Evolutionary conservation across 495 filamentous ascomycete genomes (phyloP).

Genomic region (Neurospora sublineolata): DNA sequence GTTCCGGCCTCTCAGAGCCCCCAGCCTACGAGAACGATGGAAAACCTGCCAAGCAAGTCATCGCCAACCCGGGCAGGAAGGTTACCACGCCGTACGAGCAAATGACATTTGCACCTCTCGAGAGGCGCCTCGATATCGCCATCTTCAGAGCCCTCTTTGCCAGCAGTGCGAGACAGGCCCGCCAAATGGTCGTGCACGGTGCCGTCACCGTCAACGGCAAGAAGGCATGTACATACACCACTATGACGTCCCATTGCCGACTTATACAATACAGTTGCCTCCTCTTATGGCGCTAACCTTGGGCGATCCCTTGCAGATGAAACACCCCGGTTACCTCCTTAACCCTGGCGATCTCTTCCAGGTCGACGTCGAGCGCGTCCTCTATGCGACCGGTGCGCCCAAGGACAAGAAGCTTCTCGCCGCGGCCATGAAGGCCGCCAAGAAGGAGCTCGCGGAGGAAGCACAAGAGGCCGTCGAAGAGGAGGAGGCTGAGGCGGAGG

Average conservation of each 20-base stretch:
- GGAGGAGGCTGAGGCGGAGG: conserved; percentile 10
- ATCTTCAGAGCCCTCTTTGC: conserved; percentile 89
- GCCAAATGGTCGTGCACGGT: conserved; percentile 89
- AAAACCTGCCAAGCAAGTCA: background rate
- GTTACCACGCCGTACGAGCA: conserved; percentile 67
- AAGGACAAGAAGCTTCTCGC: conserved; percentile 2
- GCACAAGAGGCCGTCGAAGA: conserved; percentile 13
- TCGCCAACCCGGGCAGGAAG: background rate
- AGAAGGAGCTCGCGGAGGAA: conserved; percentile 13
- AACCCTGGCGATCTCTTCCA: conserved; percentile 98
- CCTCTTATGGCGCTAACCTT: background rate
- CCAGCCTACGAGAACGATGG: background rate
- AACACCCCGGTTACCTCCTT: conserved; percentile 81
- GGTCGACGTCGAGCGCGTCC: conserved; percentile 76
- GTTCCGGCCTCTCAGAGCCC: conserved; percentile 43
- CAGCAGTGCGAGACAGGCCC: conserved; percentile 84
- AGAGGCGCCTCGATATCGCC: conserved; percentile 81
- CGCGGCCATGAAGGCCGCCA: background rate
- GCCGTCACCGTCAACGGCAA: conserved; percentile 92
- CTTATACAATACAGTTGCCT: background rate
- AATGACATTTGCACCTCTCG: conserved; percentile 84
- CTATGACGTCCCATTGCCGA: background rate
- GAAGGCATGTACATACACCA: conserved; percentile 47
- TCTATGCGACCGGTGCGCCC: conserved; percentile 70
- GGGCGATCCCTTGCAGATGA: conserved; percentile 49